These are phyloP conservation scores for Termitomyces sp. DNA, from an alignment of 768 basidiomycete species.

Conservation along the genomic window DNA sequence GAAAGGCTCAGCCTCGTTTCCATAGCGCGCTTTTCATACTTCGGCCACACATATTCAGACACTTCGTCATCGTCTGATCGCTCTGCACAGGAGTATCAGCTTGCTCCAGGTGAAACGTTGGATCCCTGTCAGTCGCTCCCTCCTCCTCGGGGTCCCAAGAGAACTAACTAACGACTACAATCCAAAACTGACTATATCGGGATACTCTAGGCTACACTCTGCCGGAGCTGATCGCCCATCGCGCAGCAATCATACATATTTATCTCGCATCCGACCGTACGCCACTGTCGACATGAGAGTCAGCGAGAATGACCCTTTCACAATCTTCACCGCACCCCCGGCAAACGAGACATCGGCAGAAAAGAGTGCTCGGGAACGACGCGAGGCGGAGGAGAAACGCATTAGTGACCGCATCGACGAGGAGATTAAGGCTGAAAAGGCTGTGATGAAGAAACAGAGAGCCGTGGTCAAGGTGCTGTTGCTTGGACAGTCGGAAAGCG, in stretches of 20 bases:
- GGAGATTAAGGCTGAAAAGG: conserved; percentile 42
- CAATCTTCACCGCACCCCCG: conserved; percentile 53
- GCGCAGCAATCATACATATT: not conserved
- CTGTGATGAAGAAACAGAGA: conserved; percentile 39
- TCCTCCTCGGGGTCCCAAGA: not conserved
- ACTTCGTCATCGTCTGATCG: not conserved
- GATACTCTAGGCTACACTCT: not conserved
- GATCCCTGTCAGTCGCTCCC: not conserved
- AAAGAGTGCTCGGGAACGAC: conserved; percentile 34
- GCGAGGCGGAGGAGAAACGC: conserved; percentile 54
- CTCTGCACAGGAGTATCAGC: not conserved
- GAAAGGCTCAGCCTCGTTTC: not conserved
- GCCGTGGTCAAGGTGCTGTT: conserved; percentile 47
- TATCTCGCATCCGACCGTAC: not conserved
- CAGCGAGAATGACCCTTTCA: conserved; percentile 50
- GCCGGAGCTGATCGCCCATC: not conserved
- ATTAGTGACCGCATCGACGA: conserved; percentile 61
- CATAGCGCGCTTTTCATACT: not conserved
- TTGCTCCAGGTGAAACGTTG: not conserved
- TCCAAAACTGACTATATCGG: not conserved
- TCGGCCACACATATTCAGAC: not conserved
- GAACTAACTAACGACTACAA: not conserved
- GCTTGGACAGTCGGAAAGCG: conserved; percentile 60
- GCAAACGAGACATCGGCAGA: conserved; percentile 50
- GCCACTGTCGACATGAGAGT: conserved; percentile 14